phyloP scores from a whole-genome alignment of 495 filamentous ascomycete species.

The Daldinia bambusicola region DNA sequence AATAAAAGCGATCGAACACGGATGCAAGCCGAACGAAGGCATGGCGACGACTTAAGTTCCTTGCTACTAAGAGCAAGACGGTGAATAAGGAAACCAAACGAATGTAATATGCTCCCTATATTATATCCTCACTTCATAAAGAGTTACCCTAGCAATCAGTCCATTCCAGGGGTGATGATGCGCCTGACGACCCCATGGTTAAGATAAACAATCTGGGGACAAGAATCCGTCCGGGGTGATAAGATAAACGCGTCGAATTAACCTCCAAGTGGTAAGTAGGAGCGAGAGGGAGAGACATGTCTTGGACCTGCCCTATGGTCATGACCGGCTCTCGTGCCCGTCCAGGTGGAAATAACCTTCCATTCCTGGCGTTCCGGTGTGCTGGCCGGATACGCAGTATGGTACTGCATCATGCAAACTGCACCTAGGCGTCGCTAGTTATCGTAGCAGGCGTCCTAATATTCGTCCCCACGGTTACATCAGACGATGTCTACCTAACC shows the following conservation, averaged over 20 bases:
- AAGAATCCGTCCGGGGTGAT: slow-evolving; percentile 27
- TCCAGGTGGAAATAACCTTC: slow-evolving; percentile 35
- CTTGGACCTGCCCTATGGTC: slow-evolving; percentile 29
- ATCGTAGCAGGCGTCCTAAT: slow-evolving; percentile 32
- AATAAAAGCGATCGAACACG: slow-evolving; percentile 29
- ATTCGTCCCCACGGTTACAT: slow-evolving; percentile 43
- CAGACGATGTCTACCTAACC: slow-evolving; percentile 21
- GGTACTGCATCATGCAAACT: slow-evolving; percentile 38
- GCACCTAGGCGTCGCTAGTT: slow-evolving; percentile 29
- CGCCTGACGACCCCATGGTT: background rate
- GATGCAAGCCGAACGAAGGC: slow-evolving; percentile 29
- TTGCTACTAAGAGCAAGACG: slow-evolving; percentile 14
- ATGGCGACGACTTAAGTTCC: slow-evolving; percentile 37
- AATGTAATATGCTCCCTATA: slow-evolving; percentile 27
- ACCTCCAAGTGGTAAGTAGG: slow-evolving; percentile 30
- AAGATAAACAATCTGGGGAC: slow-evolving; percentile 14
- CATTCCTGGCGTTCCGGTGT: slow-evolving; percentile 39
- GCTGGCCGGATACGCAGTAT: slow-evolving; percentile 17
- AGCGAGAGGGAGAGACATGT: slow-evolving; percentile 35
- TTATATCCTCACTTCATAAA: slow-evolving; percentile 14
- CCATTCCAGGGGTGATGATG: slow-evolving; percentile 26
- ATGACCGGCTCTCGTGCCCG: slow-evolving; percentile 37
- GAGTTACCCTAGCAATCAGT: slow-evolving; percentile 13
- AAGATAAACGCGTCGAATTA: slow-evolving; percentile 22
- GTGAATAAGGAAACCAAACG: slow-evolving; percentile 22